phyloP scores from a whole-genome alignment of 768 basidiomycete genomes.

The Trametes cinnabarina region DNA sequence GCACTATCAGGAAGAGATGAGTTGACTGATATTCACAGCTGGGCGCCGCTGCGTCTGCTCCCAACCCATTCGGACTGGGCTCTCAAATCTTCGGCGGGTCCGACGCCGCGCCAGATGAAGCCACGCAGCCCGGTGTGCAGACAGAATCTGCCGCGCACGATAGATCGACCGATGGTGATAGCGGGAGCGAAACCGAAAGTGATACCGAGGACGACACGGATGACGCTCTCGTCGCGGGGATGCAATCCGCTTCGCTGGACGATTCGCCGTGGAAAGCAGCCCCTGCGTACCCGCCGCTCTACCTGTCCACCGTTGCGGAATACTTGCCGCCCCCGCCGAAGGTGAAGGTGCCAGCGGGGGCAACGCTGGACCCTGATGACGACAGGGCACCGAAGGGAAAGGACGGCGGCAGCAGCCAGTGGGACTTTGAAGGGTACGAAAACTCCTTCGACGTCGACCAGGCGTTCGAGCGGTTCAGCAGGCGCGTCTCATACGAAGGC shows the following conservation, averaged over 20 bases:
- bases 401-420: slow-evolving; percentile 41
- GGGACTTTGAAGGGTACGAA: slow-evolving; percentile 78
- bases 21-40: slow-evolving; percentile 16
- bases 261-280: slow-evolving; percentile 68
- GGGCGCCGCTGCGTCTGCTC: slow-evolving; percentile 23
- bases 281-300: slow-evolving; percentile 65
- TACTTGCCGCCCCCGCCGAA: slow-evolving; percentile 63
- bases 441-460: slow-evolving; percentile 77
- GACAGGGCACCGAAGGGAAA: slow-evolving; percentile 41
- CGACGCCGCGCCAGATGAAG: neutral
- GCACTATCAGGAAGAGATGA: neutral
- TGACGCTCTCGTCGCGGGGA: slow-evolving; percentile 51
- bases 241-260: slow-evolving; percentile 51
- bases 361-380: slow-evolving; percentile 39
- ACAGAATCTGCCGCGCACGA: slow-evolving; percentile 17
- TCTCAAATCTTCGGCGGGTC: slow-evolving; percentile 60
- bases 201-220: slow-evolving; percentile 29
- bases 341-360: slow-evolving; percentile 41
- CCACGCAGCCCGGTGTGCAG: neutral
- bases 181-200: slow-evolving; percentile 26
- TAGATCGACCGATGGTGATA: slow-evolving; percentile 29
- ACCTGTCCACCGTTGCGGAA: slow-evolving; percentile 73
- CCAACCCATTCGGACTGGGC: slow-evolving; percentile 53
- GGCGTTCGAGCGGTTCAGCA: slow-evolving; percentile 82
- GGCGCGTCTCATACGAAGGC: slow-evolving; percentile 65